phyloP scores from a whole-genome alignment of 2,329 filamentous ascomycete genomes.

The Colletotrichum lupini region DNA sequence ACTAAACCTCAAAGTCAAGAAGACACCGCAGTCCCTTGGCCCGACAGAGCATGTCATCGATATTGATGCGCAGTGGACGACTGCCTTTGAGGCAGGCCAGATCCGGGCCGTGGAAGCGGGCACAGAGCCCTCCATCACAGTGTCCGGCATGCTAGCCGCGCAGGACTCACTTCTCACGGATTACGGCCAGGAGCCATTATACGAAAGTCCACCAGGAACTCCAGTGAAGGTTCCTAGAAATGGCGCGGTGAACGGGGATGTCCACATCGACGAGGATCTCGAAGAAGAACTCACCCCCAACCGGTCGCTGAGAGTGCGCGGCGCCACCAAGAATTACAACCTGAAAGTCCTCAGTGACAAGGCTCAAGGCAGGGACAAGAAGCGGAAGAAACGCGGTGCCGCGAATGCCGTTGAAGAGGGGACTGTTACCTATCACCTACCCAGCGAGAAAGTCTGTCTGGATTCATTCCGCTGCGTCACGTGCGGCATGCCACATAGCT shows the following conservation, averaged over 20 bases:
- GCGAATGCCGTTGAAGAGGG: slow-evolving; percentile 48
- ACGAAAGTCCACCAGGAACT: slow-evolving; percentile 14
- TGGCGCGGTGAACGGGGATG: slow-evolving; percentile 34
- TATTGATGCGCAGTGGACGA: slow-evolving; percentile 59
- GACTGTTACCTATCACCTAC: slow-evolving; percentile 58
- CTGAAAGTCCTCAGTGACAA: slow-evolving; percentile 69
- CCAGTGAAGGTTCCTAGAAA: slow-evolving; percentile 28
- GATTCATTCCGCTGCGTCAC: slow-evolving; percentile 62
- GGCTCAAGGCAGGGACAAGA: slow-evolving; percentile 64
- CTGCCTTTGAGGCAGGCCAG: slow-evolving; percentile 49
- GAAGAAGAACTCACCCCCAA: slow-evolving; percentile 63
- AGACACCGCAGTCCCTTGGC: slow-evolving; percentile 41
- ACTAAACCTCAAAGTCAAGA: slow-evolving; percentile 48
- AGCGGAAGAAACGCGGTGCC: slow-evolving; percentile 49
- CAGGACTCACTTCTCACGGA: not conserved
- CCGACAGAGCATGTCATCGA: slow-evolving; percentile 60
- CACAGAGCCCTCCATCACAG: slow-evolving; percentile 57
- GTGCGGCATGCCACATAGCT: slow-evolving; percentile 60
- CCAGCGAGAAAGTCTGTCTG: slow-evolving; percentile 57
- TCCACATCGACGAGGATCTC: slow-evolving; percentile 55
- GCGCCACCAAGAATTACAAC: slow-evolving; percentile 65
- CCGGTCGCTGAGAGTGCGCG: slow-evolving; percentile 60
- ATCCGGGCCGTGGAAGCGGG: slow-evolving; percentile 50
- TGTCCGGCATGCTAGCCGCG: slow-evolving; percentile 45
- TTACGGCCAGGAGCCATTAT: slow-evolving; percentile 39